Evolutionary conservation across 108 stramenopile genomes (phyloP).

Genomic region (Aureococcus anophagefferens): DNA sequence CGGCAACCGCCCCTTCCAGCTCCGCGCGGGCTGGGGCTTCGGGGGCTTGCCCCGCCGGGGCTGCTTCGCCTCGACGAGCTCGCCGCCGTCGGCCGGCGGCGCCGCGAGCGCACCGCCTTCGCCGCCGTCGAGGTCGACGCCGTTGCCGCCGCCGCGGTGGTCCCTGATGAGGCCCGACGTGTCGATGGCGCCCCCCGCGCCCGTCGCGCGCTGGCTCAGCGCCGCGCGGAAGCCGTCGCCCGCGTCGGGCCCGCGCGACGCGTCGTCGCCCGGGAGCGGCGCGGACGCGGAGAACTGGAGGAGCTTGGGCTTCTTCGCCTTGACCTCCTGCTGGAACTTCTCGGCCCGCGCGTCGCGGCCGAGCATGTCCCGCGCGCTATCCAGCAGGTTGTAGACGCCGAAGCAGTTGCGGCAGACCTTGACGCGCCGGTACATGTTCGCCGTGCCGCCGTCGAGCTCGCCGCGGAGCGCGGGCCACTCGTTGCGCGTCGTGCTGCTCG

Average conservation of each 20-base stretch:
- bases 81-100: no score
- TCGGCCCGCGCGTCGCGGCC: neutral
- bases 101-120: no score
- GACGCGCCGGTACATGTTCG: conserved; percentile 17
- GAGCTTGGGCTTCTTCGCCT: neutral
- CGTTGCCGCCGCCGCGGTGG: no score
- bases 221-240: conserved; percentile 14
- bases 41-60: neutral
- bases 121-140: no score
- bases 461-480: conserved; percentile 18
- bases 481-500: conserved; percentile 11
- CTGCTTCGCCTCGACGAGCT: no score
- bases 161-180: no score
- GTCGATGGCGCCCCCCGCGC: conserved; percentile 3
- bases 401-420: conserved; percentile 19
- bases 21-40: no score
- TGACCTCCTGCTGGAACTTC: neutral
- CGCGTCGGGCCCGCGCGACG: conserved; percentile 11
- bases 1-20: neutral
- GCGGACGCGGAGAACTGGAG: no score
- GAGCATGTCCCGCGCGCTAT: conserved; percentile 17
- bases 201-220: neutral
- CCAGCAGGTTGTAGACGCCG: conserved; percentile 19
- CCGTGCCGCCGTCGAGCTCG: conserved; percentile 19
- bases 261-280: no score